These are phyloP conservation scores for Diplocarpon rosae DNA, from an alignment of 2,329 filamentous ascomycete species.

Conservation along the genomic window DNA sequence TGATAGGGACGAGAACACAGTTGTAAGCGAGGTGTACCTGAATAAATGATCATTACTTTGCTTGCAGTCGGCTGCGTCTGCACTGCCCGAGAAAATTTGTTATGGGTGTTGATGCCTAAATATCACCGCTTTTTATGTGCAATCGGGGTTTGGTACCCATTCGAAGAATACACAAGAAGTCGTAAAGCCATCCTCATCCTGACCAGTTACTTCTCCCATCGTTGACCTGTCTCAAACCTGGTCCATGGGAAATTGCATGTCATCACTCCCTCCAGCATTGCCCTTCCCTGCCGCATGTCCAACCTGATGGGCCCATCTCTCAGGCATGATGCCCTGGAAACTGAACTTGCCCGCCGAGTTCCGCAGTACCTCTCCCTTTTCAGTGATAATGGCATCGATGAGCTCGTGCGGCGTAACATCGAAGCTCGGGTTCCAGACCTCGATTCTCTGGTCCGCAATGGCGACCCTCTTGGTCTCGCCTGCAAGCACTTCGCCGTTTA, in stretches of 20 bases:
- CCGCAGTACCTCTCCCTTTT: constrained; percentile 79
- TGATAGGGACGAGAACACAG: too few species aligned
- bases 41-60: too few species aligned
- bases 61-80: too few species aligned
- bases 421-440: constrained; percentile 94
- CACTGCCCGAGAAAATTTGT: too few species aligned
- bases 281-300: background rate
- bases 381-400: constrained; percentile 91
- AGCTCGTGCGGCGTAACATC: constrained; percentile 83
- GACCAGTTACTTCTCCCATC: too few species aligned
- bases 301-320: constrained; percentile 34
- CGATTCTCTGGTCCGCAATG: constrained; percentile 65
- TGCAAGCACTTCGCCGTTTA: constrained; percentile 53
- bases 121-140: too few species aligned
- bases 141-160: too few species aligned
- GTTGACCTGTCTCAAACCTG: background rate
- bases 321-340: constrained; percentile 44
- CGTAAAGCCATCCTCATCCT: too few species aligned
- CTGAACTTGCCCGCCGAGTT: constrained; percentile 58
- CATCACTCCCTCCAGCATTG: background rate
- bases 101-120: too few species aligned
- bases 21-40: too few species aligned
- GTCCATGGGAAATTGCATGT: constrained; percentile 8
- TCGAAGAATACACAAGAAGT: too few species aligned
- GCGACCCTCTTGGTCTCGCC: constrained; percentile 59